A percentile compares a stretch with the other conserved stretches of the same genome.
Evolutionary conservation across 2,329 filamentous ascomycete species (phyloP).

Genomic region (Fusarium keratoplasticum): DNA sequence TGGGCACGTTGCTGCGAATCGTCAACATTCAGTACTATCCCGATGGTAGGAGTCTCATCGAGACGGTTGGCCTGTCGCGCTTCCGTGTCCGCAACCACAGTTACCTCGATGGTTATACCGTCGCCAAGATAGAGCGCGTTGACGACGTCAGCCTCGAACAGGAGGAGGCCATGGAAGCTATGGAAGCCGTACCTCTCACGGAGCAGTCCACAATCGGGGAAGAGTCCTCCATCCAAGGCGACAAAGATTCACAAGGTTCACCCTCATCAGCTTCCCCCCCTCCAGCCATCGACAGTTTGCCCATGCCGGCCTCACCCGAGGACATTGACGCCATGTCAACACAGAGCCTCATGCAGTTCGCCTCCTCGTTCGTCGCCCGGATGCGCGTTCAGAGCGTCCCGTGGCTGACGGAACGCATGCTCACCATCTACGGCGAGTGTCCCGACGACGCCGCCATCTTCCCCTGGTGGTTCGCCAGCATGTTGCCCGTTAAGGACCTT

Average conservation of each 20-base stretch:
- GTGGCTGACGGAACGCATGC: conserved; percentile 80
- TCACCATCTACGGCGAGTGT: conserved; percentile 80
- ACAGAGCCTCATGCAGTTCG: conserved; percentile 73
- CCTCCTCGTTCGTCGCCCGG: conserved; percentile 73
- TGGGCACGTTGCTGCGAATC: conserved; percentile 84
- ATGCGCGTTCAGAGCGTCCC: conserved; percentile 77
- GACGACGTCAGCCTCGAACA: conserved; percentile 86
- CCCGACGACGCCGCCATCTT: conserved; percentile 82
- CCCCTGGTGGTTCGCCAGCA: conserved; percentile 90
- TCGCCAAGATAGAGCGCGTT: conserved; percentile 80
- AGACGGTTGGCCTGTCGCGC: conserved; percentile 80
- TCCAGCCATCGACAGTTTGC: not conserved
- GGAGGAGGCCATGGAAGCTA: conserved; percentile 80
- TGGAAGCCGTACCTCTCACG: conserved; percentile 59
- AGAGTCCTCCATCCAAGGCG: not conserved
- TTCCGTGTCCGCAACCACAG: conserved; percentile 77
- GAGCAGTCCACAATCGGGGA: not conserved
- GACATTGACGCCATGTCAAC: conserved; percentile 69
- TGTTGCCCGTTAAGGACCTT: conserved; percentile 79
- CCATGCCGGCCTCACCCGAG: conserved; percentile 7
- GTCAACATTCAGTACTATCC: conserved; percentile 78
- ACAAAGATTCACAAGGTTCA: conserved; percentile 5
- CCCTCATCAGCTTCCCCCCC: not conserved
- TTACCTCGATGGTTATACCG: conserved; percentile 79
- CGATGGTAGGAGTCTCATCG: conserved; percentile 85